phyloP scores from a whole-genome alignment of 768 basidiomycete species.

The Sistotremastrum niveocremeum region DNA sequence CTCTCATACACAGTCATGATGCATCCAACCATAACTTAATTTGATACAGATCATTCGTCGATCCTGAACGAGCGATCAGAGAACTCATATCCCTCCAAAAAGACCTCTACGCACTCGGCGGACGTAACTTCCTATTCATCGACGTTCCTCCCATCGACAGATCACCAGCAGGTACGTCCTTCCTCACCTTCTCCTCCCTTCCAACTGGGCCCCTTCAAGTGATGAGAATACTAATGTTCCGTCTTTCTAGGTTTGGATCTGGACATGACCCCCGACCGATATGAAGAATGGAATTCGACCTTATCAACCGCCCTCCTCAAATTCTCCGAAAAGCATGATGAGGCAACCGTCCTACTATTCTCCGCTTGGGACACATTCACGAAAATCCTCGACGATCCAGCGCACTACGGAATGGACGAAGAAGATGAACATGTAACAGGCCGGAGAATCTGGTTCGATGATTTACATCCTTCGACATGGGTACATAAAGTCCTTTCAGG shows the following conservation, averaged over 20 bases:
- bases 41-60: slow-evolving; percentile 9
- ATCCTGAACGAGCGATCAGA: slow-evolving; percentile 15
- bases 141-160: slow-evolving; percentile 43
- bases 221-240: neutral
- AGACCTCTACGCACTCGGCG: slow-evolving; percentile 31
- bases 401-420: slow-evolving; percentile 23
- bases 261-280: slow-evolving; percentile 6
- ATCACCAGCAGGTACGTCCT: slow-evolving; percentile 25
- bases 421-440: slow-evolving; percentile 19
- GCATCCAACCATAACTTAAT: neutral
- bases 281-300: slow-evolving; percentile 31
- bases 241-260: neutral
- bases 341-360: slow-evolving; percentile 34
- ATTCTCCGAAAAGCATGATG: slow-evolving; percentile 29
- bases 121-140: slow-evolving; percentile 42
- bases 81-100: slow-evolving; percentile 33
- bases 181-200: slow-evolving; percentile 7
- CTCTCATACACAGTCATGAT: neutral
- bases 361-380: slow-evolving; percentile 35
- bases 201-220: slow-evolving; percentile 1
- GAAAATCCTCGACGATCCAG: slow-evolving; percentile 32
- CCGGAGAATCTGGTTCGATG: slow-evolving; percentile 38
- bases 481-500: slow-evolving; percentile 36
- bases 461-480: slow-evolving; percentile 37
- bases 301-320: slow-evolving; percentile 19